Conservation (phyloP, 2,329 filamentous ascomycete species). For the Cercospora brassicicola region DNA sequence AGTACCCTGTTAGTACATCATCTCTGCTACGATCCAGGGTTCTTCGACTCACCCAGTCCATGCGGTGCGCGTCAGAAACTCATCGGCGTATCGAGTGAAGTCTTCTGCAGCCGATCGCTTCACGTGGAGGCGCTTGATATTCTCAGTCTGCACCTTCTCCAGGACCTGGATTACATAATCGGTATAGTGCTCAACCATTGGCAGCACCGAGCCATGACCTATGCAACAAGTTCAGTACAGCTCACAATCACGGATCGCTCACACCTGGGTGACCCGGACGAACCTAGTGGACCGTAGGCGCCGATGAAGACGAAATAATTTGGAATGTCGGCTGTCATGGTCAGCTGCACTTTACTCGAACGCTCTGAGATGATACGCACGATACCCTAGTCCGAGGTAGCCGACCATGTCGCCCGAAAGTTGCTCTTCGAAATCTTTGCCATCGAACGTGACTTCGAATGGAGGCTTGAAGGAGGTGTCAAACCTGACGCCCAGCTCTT, state of each 20-base stretch:
- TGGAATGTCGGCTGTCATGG: not conserved
- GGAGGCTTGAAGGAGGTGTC: not conserved
- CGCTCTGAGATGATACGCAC: not conserved
- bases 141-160: not conserved
- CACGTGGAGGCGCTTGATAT: not conserved
- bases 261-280: not conserved
- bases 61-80: not conserved
- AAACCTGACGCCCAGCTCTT: not conserved
- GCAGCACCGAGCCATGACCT: not conserved
- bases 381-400: not conserved
- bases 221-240: not conserved
- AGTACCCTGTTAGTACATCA: not conserved
- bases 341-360: not conserved
- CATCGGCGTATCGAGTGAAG: not conserved
- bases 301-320: not conserved
- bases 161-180: not conserved
- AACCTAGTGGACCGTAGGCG: not conserved
- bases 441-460: not conserved
- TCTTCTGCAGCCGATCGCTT: not conserved
- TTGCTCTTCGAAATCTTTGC: not conserved
- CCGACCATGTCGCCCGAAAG: not conserved
- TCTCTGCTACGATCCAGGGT: not conserved
- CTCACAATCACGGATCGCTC: not conserved
- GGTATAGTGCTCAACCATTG: not conserved
- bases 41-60: not conserved